Percentiles rank a stretch among this genome's conserved stretches.
Conservation (phyloP, 2,329 filamentous ascomycete genomes). For the Aschersonia sp. region DNA sequence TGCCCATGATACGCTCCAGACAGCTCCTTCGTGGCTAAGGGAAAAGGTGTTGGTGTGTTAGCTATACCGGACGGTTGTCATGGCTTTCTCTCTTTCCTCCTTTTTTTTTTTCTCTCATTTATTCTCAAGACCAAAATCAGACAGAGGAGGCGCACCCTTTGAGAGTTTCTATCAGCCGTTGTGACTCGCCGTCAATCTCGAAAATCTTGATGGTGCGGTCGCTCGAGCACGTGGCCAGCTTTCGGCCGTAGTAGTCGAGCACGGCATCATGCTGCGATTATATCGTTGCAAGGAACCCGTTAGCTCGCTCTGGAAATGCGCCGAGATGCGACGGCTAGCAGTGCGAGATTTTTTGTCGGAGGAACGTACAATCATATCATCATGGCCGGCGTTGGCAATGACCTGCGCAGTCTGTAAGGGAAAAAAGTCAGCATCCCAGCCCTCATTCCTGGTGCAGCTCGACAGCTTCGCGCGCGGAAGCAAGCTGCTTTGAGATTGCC, state of each 20-base stretch:
- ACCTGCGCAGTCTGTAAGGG: constrained; percentile 24
- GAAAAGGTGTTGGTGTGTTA: constrained; percentile 3
- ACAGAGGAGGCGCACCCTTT: constrained; percentile 52
- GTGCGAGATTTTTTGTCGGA: neutral
- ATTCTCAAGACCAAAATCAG: neutral
- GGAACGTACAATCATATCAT: constrained; percentile 97
- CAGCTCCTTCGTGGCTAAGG: constrained; percentile 79
- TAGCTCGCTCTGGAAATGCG: too few species aligned
- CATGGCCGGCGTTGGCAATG: constrained; percentile 47
- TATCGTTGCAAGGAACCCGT: too few species aligned
- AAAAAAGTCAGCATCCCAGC: constrained; percentile 10
- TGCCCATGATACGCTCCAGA: constrained; percentile 97
- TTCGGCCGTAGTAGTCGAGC: constrained; percentile 93
- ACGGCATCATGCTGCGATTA: constrained; percentile 74
- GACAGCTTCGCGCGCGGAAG: neutral
- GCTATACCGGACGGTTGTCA: neutral
- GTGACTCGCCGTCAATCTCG: constrained; percentile 86
- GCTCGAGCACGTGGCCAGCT: constrained; percentile 91
- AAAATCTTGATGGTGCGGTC: constrained; percentile 99
- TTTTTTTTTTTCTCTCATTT: neutral
- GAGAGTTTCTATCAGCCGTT: constrained; percentile 80
- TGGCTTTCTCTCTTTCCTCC: neutral
- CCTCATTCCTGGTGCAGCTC: neutral
- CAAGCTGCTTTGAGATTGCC: neutral
- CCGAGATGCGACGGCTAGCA: neutral